Conservation (phyloP, 768 basidiomycete genomes). For the Tephrocybe sp. region DNA sequence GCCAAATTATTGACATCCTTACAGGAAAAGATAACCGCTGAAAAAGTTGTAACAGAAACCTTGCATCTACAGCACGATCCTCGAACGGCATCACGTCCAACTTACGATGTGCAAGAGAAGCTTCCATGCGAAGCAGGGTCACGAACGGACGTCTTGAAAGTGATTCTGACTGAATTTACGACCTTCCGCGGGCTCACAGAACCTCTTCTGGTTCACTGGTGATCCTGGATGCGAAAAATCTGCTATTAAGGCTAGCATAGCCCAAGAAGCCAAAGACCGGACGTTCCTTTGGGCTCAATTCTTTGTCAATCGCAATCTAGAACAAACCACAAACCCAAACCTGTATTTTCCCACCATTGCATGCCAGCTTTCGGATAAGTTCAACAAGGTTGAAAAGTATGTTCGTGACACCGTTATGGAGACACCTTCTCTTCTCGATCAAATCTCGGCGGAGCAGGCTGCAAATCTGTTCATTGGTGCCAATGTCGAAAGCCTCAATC, state of each 20-base stretch:
- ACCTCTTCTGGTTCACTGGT: neutral
- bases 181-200: neutral
- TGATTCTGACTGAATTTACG: neutral
- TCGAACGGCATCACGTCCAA: neutral
- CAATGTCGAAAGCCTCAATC: conserved; percentile 3
- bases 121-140: neutral
- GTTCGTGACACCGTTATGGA: conserved; percentile 6
- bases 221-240: conserved; percentile 8
- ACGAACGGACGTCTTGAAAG: neutral
- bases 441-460: conserved; percentile 12
- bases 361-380: conserved; percentile 7
- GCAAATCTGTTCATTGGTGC: conserved; percentile 13
- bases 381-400: neutral
- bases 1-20: neutral
- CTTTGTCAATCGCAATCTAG: conserved; percentile 14
- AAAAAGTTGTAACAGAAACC: neutral
- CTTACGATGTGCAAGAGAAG: neutral
- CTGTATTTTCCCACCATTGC: conserved; percentile 18
- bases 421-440: conserved; percentile 10
- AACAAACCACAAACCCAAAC: conserved; percentile 13
- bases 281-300: conserved; percentile 14
- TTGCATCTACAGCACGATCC: neutral
- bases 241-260: conserved; percentile 9
- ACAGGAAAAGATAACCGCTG: neutral
- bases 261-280: conserved; percentile 3